Base-by-base conservation (phyloP, 2,329 filamentous ascomycete genomes). In the Neonectria neomacrospora region DNA sequence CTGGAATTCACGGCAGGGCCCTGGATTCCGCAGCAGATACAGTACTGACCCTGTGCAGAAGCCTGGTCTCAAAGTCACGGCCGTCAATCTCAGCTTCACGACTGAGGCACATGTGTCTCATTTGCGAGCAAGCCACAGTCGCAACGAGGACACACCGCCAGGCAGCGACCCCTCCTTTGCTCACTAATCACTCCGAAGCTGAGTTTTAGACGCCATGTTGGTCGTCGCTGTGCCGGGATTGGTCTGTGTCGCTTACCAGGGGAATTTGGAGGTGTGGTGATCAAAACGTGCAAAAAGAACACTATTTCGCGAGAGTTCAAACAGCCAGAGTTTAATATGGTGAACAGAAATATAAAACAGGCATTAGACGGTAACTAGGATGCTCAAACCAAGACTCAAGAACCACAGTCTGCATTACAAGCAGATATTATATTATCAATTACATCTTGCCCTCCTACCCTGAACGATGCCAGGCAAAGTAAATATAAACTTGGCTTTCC, bases 381-480 rank as follows among this genome's bases (percentile, higher is more conserved):
- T 32, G 9, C 11, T 2, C 2, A 8, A 37, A 16, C 14, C 5
- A 37, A 37, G 34, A 37, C 14, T 14, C n/a, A 6, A n/a, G 34
- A 7, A 16, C 6, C 6, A 8, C 7, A n/a, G 16, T 37, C 34
- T 3, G 3, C 5, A 37, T 14, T n/a, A 11, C 14, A 3, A 34
- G 3, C 14, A 5, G 3, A 16, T 14, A 34, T 34, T 34, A 3
- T 5, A 14, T 34, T 18, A 41, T 10, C 23, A 18, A 32, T 16
- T 11, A 20, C 37, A 54, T n/a, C n/a, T n/a, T n/a, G n/a, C 5
- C 22, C 23, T 54, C 22, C 28, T 16, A 28, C 16, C 32, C 23
- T 41, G 12, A n/a, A 54, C 3, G 12, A 63, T 63, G 60, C 37
- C 54, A n/a, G 54, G 60, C 34, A 63, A 63, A 37, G 60, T 32